These are phyloP conservation scores for Trichoderma reesei DNA, from an alignment of 495 filamentous ascomycete species.

Conservation along the genomic window DNA sequence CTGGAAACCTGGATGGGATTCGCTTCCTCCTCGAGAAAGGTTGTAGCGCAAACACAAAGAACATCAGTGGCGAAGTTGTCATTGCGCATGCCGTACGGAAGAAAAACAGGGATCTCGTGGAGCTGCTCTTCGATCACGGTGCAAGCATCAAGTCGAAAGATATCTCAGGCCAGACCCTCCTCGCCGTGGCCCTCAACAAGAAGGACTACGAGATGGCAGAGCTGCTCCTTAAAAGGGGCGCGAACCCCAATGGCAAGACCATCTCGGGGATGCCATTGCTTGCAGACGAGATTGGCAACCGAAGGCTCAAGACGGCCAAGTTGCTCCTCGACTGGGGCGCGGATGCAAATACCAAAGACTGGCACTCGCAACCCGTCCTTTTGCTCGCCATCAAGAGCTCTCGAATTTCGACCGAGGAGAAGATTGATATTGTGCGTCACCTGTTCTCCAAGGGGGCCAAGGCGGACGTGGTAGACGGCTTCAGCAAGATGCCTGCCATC, in stretches of 20 bases:
- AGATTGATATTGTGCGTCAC: slow-evolving; percentile 6
- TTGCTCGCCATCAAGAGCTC: slow-evolving; percentile 1
- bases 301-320: not conserved
- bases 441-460: slow-evolving; percentile 14
- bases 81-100: slow-evolving; percentile 10
- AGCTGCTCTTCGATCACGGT: slow-evolving; percentile 12
- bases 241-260: not conserved
- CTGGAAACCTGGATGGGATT: slow-evolving; percentile 8
- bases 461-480: slow-evolving; percentile 4
- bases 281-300: not conserved
- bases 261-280: not conserved
- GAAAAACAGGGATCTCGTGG: slow-evolving; percentile 7
- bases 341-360: not conserved
- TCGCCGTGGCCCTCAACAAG: slow-evolving; percentile 7
- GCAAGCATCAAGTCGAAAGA: slow-evolving; percentile 5
- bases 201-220: not conserved
- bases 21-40: slow-evolving; percentile 12
- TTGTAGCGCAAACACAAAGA: slow-evolving; percentile 11
- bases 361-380: not conserved
- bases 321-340: slow-evolving; percentile 8
- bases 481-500: slow-evolving; percentile 6
- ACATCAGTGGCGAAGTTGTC: slow-evolving; percentile 5
- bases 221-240: not conserved
- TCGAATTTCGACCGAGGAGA: slow-evolving; percentile 16
- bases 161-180: not conserved